Base-by-base conservation (phyloP, 768 basidiomycete genomes). In the Auriculariales sp. region DNA sequence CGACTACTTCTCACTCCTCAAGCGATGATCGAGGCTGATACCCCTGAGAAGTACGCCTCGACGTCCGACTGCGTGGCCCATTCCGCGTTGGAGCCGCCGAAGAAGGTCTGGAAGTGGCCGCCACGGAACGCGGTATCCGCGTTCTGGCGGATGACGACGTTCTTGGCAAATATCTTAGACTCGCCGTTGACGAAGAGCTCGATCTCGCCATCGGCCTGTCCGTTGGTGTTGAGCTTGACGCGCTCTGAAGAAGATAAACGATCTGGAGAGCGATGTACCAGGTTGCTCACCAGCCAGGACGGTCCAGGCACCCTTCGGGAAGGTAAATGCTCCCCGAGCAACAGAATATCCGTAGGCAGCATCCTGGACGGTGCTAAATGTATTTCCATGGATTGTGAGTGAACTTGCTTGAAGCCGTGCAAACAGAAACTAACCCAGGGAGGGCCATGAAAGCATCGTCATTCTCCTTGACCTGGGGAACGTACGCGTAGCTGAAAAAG, bases 31-130 rank as follows among this genome's bases (percentile, higher is more conserved):
- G 79, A 77, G 50, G 80, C 66, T 7, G 79, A 79, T 63, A 83
- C 79, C 61, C 81, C 81, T 54, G 80, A 73, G 66, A 85, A 83
- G 62, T 69, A 84, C n/a, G 72, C 63, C 55, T 69, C 64, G 62
- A 84, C 81, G 48, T 73, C 68, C 58, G 74, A 72, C 15, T 81
- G 76, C 4, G 76, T 73, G 15, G 78, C 81, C 66, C 68, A 84
- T 19, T 66, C 62, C 0, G 61, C 34, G 9, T 64, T 62, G 29
- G 68, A 68, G 52, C 81, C 80, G 46, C 82, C 82, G 55, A 87
- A 85, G 73, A 85, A 85, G 15, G 82, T 81, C 66, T 85, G 79
- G 71, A 80, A 74, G 61, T 77, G 77, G 52, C 82, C 73, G 17
- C 84, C 83, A 29, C 75, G 70, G 57, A 86, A 72, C 53, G 68